Evolutionary conservation across 495 filamentous ascomycete genomes (phyloP), one percentile per base, ranked within the genome.

Genomic region (Penicillium alfredii): DNA sequence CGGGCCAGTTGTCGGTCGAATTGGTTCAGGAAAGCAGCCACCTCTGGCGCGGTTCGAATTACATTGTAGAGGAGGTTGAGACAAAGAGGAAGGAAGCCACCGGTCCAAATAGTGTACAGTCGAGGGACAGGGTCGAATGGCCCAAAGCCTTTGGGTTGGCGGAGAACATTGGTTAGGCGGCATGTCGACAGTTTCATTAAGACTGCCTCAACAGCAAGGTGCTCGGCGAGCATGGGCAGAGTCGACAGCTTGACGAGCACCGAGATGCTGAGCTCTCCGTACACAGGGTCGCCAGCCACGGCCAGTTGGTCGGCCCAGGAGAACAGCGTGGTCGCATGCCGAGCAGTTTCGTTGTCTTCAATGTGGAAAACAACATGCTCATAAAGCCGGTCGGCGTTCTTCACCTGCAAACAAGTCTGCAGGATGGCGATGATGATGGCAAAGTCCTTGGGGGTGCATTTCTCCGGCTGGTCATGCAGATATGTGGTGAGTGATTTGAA

Each of bases 211-310:
- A 84, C 79, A 4, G 90, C 92, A 21, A 97, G 74, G 35, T 86
- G 82, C 53, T 98, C 89, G 6, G 92, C 92, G 14, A 97, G 70
- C 12, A 73, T 49, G n/a, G 83, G 84, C 3, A 97, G 68, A 23
- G 72, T 77, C 1, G 88, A 94, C 19, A 99, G 69, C 47, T 90
- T 86, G 33, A 94, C 77, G 11, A 99, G 78, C 58, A 95, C 90
- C 11, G 84, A 73, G 6, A 95, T 72, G 48, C 83, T 82, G 11
- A 95, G 67, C 49, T 96, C 88, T 44, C 87, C 93, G 63, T 95
- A 96, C 28, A 99, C 68, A n/a, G 92, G 93, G 45, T 98, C 90
- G 18, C 81, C 78, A 33, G 79, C 75, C 23, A 77, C 68, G 4
- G 73, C 64, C 9, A 76, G 72, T 43, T 80, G 78, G 58, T 97